Evolutionary conservation across 2,329 filamentous ascomycete genomes (phyloP).

Genomic region (Cryphonectria radicalis): DNA sequence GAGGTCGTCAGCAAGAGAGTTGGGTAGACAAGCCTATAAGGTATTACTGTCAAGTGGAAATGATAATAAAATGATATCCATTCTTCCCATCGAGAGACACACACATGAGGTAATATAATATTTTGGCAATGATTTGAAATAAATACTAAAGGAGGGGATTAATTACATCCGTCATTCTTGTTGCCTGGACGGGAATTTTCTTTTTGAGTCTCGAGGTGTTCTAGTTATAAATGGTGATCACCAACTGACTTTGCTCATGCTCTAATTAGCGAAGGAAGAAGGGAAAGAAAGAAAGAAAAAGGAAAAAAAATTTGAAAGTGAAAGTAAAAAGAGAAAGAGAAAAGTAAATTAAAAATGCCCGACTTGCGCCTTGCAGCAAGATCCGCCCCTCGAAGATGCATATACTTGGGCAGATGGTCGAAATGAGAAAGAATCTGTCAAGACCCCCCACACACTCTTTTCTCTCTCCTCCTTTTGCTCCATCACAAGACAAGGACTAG

Average conservation of each 20-base stretch:
- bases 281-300: background rate
- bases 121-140: background rate
- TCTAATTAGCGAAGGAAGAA: background rate
- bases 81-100: too few species aligned
- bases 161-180: background rate
- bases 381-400: background rate
- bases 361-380: slow-evolving; percentile 7
- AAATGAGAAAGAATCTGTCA: background rate
- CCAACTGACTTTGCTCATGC: slow-evolving; percentile 4
- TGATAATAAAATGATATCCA: too few species aligned
- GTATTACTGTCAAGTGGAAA: too few species aligned
- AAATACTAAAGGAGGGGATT: background rate
- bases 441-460: background rate
- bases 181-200: background rate
- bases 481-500: slow-evolving; percentile 10
- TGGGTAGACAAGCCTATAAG: too few species aligned
- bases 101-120: too few species aligned
- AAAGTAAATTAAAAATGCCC: background rate
- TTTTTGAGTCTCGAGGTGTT: background rate
- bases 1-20: too few species aligned
- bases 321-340: background rate
- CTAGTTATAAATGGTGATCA: slow-evolving; percentile 3
- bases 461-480: background rate
- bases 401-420: background rate
- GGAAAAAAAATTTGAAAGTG: background rate